Base-by-base conservation (phyloP, 2,329 filamentous ascomycete species). In the Paecilomyces variotii region DNA sequence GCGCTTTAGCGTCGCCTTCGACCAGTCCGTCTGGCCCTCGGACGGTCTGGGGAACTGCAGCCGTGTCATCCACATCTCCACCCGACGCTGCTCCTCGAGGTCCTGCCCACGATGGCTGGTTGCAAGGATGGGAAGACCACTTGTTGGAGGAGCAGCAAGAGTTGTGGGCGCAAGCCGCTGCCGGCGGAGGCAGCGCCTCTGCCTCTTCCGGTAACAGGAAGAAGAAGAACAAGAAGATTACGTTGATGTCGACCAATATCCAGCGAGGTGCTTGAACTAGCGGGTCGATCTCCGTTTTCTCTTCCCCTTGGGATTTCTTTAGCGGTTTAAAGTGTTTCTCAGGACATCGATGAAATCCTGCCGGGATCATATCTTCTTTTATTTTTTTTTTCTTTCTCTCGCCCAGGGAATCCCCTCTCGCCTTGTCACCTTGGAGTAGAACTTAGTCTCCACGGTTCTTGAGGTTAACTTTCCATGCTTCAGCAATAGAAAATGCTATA, bases 31-130 rank as follows among this genome's bases (percentile, higher is more conserved):
- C 85, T 5, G 84, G 85, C 0, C 79, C 84, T 49, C 86, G 86
- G 61, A 97, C 93, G 0, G 90, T 97, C 0, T 97, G 93, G 93
- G 93, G 93, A n/a, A 97, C 93, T 0, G 81, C 84, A 2, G 85
- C 83, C 0, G 77, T 96, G 2, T 69, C 78, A 2, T 78, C 85
- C 0, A 76, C 76, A 0, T 86, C 84, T 2, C 84, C 86, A 1
- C 81, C 83, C 10, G 67, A 85, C 28, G 62, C 71, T 10, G 70
- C 76, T 28, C 73, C 74, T 2, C 66, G 74, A 49, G 60, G 61
- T 4, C 57, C 64, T 57, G 67, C 73, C 2, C 85, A 91, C 61
- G 92, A 97, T 70, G 93, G 92, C 0, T 97, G 92, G 92, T 78
- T 93, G 14, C 87, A 89, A 65, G 90, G 87, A 1, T 90, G 87